These are phyloP conservation scores for Suillus hirtellus DNA, from an alignment of 768 basidiomycete genomes.

Conservation along the genomic window DNA sequence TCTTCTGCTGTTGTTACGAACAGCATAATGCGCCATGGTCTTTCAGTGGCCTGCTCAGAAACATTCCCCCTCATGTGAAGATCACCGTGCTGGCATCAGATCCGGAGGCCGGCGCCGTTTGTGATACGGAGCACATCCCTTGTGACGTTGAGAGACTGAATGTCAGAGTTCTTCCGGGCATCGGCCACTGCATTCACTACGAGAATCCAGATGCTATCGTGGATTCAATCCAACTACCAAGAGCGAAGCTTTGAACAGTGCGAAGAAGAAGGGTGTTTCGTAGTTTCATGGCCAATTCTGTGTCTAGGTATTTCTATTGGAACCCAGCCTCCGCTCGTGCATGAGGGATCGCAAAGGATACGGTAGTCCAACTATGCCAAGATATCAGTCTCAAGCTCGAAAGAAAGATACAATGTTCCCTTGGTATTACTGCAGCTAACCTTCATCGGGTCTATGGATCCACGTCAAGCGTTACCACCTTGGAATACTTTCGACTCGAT, in stretches of 20 bases:
- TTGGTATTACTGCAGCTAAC: background rate
- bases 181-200: conserved; percentile 27
- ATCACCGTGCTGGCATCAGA: conserved; percentile 22
- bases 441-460: background rate
- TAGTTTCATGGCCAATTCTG: no score
- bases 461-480: no score
- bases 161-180: conserved; percentile 14
- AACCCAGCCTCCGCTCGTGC: background rate
- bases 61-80: conserved; percentile 13
- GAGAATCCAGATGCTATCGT: conserved; percentile 26
- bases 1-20: background rate
- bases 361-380: background rate
- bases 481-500: no score
- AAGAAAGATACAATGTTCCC: background rate
- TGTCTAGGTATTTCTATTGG: background rate
- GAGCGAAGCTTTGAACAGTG: background rate
- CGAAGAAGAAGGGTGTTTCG: background rate
- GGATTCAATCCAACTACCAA: conserved; percentile 5
- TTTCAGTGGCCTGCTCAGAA: conserved; percentile 14
- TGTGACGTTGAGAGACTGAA: background rate
- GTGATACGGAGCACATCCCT: conserved; percentile 13
- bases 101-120: conserved; percentile 10
- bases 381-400: background rate
- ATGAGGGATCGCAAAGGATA: background rate
- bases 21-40: conserved; percentile 22